Evolutionary conservation across 2,329 filamentous ascomycete species (phyloP), one percentile per base, ranked within the genome.

Genomic region (Metarhizium humberi): DNA sequence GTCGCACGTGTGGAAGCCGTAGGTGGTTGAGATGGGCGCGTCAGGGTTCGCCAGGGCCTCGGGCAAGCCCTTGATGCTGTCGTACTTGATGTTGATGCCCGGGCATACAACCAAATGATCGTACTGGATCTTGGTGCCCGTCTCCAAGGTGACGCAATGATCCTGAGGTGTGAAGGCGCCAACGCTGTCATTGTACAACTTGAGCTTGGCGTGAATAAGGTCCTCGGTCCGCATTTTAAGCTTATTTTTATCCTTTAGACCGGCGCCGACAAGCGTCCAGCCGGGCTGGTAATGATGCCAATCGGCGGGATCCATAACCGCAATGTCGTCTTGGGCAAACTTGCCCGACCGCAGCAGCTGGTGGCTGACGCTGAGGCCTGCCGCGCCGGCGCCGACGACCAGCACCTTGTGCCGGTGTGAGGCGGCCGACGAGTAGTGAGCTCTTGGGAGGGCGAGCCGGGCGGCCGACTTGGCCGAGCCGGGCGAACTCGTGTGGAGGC

Each of bases 231-330:
- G 77, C 55, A 70, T 68, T 49, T 77, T 75, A 55, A 87, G 69
- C 29, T 84, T 76, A 59, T 84, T 72, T 64, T 82, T 84, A 49
- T 73, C 77, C 68, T 86, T 86, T 42, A 87, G 73, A 3, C 84
- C 84, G 43, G 80, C 83, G 47, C 84, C 84, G 2, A 87, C 84
- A 1, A 87, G 73, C 2, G 84, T 87, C 84, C 84, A 87, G 54
- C 84, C 84, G 1, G 84, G 82, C 67, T 87, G 84, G 65, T 86
- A 87, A 69, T 87, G 76, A 64, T 87, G 84, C 74, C 76, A 84
- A 59, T 70, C 65, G 1, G 84, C 76, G 0, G 84, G 84, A 59
- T 87, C 84, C 48, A 87, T 70, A 29, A 87, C 62, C 36, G 84
- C 84, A 58, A 87, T 85, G 57, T 87, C 84, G 38, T 81, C 73